These are phyloP conservation scores for Aspergillus nomiae DNA, from an alignment of 2,329 filamentous ascomycete species.

Conservation along the genomic window DNA sequence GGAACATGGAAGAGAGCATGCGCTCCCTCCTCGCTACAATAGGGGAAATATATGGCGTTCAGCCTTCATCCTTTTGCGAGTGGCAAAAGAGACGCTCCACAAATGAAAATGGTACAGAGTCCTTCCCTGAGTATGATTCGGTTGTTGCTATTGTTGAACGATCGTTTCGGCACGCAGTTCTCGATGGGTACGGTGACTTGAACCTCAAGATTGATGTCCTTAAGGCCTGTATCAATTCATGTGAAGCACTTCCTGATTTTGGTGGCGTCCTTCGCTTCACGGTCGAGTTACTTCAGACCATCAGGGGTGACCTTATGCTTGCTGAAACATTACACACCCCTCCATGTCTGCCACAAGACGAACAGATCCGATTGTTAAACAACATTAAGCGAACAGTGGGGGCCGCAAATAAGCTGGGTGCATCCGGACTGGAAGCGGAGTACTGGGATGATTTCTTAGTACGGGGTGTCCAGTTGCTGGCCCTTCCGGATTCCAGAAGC, in stretches of 20 bases:
- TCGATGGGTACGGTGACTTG: conserved; percentile 70
- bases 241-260: conserved; percentile 90
- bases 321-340: conserved; percentile 68
- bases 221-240: conserved; percentile 87
- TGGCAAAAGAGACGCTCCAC: conserved; percentile 33
- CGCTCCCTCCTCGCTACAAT: conserved; percentile 40
- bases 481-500: conserved; percentile 59
- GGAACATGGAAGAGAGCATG: conserved; percentile 46
- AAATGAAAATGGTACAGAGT: conserved; percentile 17
- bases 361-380: conserved; percentile 79
- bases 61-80: conserved; percentile 38
- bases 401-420: conserved; percentile 73
- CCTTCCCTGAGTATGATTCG: conserved; percentile 35
- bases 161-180: conserved; percentile 47
- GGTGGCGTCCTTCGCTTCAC: conserved; percentile 86
- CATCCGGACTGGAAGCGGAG: conserved; percentile 70
- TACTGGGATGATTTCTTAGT: conserved; percentile 98
- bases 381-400: conserved; percentile 83
- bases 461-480: conserved; percentile 71
- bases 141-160: conserved; percentile 45
- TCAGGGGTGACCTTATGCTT: conserved; percentile 73
- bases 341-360: conserved; percentile 73
- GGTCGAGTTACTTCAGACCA: conserved; percentile 77
- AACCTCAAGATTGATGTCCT: conserved; percentile 84
- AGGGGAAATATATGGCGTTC: conserved; percentile 44